These are phyloP conservation scores for Mycena galopus DNA, from an alignment of 768 basidiomycete genomes.

Conservation along the genomic window DNA sequence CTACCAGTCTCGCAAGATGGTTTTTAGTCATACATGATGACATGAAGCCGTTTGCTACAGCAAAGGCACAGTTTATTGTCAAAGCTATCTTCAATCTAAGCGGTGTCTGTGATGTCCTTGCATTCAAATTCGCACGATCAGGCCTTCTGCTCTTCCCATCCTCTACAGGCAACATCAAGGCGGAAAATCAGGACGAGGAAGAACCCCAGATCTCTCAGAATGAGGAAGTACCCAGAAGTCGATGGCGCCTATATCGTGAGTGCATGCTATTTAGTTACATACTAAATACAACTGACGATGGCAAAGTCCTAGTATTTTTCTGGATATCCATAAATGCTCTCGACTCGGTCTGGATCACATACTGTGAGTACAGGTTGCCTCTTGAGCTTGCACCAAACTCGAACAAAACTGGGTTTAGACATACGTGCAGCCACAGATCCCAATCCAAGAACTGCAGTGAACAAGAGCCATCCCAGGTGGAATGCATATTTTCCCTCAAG, in stretches of 20 bases:
- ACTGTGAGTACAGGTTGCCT: slow-evolving; percentile 10
- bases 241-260: background rate
- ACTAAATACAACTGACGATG: background rate
- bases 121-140: slow-evolving; percentile 9
- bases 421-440: slow-evolving; percentile 2
- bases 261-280: background rate
- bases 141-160: slow-evolving; percentile 15
- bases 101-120: slow-evolving; percentile 17
- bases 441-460: slow-evolving; percentile 1
- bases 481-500: slow-evolving; percentile 14
- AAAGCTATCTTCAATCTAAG: slow-evolving; percentile 30
- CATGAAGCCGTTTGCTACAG: slow-evolving; percentile 22
- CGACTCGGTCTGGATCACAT: slow-evolving; percentile 3
- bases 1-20: slow-evolving; percentile 23
- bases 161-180: background rate
- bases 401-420: background rate
- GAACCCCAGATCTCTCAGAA: background rate
- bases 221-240: background rate
- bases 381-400: background rate
- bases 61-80: slow-evolving; percentile 19
- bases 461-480: slow-evolving; percentile 4
- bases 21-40: slow-evolving; percentile 18
- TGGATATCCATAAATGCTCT: slow-evolving; percentile 5
- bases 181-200: no score
- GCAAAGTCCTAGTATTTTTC: background rate